phyloP scores from a whole-genome alignment of 208 protist species.

The Leishmania turanica region DNA sequence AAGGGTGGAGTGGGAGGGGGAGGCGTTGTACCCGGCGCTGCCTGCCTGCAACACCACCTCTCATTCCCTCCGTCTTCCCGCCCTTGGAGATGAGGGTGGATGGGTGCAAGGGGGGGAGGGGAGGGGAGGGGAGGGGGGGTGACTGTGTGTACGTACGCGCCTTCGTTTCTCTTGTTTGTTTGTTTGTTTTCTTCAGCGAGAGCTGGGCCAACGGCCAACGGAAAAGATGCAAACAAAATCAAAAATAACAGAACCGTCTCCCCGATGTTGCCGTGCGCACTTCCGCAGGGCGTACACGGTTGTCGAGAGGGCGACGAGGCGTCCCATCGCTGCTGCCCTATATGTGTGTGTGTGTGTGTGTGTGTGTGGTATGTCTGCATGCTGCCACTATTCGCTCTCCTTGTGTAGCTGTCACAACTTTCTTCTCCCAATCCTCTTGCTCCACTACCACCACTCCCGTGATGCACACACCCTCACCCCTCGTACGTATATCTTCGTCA shows the following conservation, averaged over 20 bases:
- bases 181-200: neutral
- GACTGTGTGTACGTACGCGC: neutral
- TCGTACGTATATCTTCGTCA: neutral
- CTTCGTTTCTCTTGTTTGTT: too few relatives aligned
- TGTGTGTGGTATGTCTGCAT: neutral
- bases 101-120: too few relatives aligned
- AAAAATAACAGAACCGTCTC: neutral
- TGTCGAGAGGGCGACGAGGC: neutral
- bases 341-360: neutral
- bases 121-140: too few relatives aligned
- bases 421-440: too few relatives aligned
- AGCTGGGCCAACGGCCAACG: neutral
- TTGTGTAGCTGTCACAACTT: neutral
- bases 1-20: too few relatives aligned
- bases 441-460: neutral
- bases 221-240: neutral
- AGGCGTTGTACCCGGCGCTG: too few relatives aligned
- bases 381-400: neutral
- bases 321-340: neutral
- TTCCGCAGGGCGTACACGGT: neutral
- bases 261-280: neutral
- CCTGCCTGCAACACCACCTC: too few relatives aligned
- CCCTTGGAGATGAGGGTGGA: too few relatives aligned
- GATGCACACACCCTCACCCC: neutral
- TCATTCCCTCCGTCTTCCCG: too few relatives aligned